Percentiles rank a stretch among this genome's conserved stretches.
These are phyloP conservation scores for Martiniozyma abietophila DNA, from an alignment of 805 yeast species.

Conservation along the genomic window DNA sequence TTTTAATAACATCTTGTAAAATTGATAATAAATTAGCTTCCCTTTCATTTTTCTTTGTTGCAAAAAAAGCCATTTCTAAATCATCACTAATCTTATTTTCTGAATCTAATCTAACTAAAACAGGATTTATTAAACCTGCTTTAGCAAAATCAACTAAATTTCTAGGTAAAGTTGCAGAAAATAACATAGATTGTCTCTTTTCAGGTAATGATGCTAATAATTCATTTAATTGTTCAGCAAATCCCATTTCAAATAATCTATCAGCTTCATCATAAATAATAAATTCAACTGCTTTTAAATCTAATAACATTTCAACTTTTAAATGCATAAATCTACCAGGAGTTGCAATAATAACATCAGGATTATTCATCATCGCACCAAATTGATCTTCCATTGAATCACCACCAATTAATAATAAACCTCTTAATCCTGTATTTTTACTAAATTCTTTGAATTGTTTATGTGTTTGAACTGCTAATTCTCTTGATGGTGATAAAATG, in stretches of 20 bases:
- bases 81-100: constrained; percentile 87
- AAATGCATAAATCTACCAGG: constrained; percentile 97
- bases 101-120: constrained; percentile 84
- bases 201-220: constrained; percentile 76
- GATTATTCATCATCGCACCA: constrained; percentile 83
- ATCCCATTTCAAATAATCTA: constrained; percentile 92
- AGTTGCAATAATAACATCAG: constrained; percentile 91
- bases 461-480: constrained; percentile 86
- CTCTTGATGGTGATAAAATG: constrained; percentile 90
- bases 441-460: constrained; percentile 85
- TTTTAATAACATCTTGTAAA: constrained; percentile 75
- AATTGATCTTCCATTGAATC: constrained; percentile 98
- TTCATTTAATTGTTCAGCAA: constrained; percentile 87
- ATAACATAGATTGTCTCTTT: constrained; percentile 76
- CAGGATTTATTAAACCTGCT: constrained; percentile 91
- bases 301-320: constrained; percentile 90
- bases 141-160: constrained; percentile 93
- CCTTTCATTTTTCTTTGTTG: constrained; percentile 75
- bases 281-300: constrained; percentile 74
- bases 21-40: constrained; percentile 76
- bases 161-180: constrained; percentile 91
- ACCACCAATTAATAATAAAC: constrained; percentile 87
- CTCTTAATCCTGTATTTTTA: constrained; percentile 72
- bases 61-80: constrained; percentile 79
- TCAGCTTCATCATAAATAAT: constrained; percentile 97